phyloP scores from a whole-genome alignment of 2,329 filamentous ascomycete species.

The Furcasterigmium sp. region DNA sequence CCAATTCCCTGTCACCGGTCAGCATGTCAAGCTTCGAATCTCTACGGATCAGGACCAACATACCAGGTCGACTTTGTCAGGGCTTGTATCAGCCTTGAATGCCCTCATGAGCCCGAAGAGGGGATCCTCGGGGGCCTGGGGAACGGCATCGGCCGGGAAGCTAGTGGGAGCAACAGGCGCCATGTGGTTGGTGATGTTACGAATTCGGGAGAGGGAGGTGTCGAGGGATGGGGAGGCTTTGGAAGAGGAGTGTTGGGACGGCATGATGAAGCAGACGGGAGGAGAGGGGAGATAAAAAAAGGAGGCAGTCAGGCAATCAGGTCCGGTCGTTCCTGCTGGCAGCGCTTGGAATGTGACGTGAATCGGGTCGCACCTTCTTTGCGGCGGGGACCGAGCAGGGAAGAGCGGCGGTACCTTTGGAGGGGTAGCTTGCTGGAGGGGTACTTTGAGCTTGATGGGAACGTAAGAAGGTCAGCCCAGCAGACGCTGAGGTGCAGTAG shows the following conservation, averaged over 20 bases:
- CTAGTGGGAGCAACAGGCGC: slow-evolving; percentile 56
- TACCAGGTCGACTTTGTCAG: slow-evolving; percentile 89
- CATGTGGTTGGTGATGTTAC: slow-evolving; percentile 67
- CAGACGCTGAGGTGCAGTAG: too few relatives aligned
- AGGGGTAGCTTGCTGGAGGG: not conserved
- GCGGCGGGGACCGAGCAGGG: not conserved
- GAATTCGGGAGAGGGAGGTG: slow-evolving; percentile 46
- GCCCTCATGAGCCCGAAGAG: slow-evolving; percentile 90
- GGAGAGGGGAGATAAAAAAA: slow-evolving; percentile 16
- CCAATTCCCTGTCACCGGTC: slow-evolving; percentile 59
- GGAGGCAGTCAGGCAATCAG: slow-evolving; percentile 24
- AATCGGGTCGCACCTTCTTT: not conserved
- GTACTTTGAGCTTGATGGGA: too few relatives aligned
- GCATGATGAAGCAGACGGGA: slow-evolving; percentile 22
- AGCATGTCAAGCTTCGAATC: not conserved
- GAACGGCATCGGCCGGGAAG: slow-evolving; percentile 73
- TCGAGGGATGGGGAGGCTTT: slow-evolving; percentile 29
- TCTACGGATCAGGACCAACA: slow-evolving; percentile 22
- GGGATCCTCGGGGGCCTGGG: slow-evolving; percentile 89
- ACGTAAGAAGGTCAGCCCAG: too few relatives aligned
- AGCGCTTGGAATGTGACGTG: slow-evolving; percentile 2
- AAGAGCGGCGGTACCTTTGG: too few relatives aligned
- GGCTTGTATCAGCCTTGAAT: slow-evolving; percentile 71
- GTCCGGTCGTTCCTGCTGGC: slow-evolving; percentile 18
- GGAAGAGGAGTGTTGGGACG: slow-evolving; percentile 25